Evolutionary conservation across 2,329 filamentous ascomycete genomes (phyloP), one percentile per base, ranked within the genome.

Genomic region (Didymellaceae sp.): DNA sequence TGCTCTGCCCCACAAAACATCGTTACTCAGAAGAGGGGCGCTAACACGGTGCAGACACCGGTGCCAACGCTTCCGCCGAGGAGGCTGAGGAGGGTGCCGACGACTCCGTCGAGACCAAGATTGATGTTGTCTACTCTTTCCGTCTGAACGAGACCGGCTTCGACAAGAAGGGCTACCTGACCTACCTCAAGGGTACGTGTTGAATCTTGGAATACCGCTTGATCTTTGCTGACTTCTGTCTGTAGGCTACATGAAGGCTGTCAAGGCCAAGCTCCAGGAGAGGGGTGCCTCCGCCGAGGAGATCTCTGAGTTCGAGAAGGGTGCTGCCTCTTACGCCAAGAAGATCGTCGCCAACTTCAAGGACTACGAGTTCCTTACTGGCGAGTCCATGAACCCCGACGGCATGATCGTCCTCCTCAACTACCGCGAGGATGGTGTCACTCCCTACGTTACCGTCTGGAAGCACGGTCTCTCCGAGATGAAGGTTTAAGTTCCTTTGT

Each of bases 21-120:
- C 33, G 13, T 40, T 38, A 20, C 18, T 14, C 43, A 31, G 13
- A 6, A 16, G 26, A 25, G 14, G 14, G 28, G 40, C 37, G 22
- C 56, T 55, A 54, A 57, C 45, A 20, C 3, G 4, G 22, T 28
- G 26, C 53, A 91, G 89, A 94, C 77, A 94, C 83, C 70, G 94
- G 94, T 76, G 94, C 92, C 82, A 99, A 99, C 79, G 90, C 94
- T 67, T 97, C 93, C 67, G 92, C 94, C 57, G 94, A 97, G 82
- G 93, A 89, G 74, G 89, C 81, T 47, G 89, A 87, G 0, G 90
- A 92, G 67, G 88, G 75, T 60, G 66, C 86, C 66, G 92, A 96
- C 40, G 91, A 95, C 67, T 46, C 65, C 38, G 75, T 77, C 52
- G 77, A 87, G 78, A 85, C 86, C 74, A 92, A 97, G 80, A 95